Base-by-base conservation (phyloP, 352 stramenopile species). In the Globisporangium spiculum region DNA sequence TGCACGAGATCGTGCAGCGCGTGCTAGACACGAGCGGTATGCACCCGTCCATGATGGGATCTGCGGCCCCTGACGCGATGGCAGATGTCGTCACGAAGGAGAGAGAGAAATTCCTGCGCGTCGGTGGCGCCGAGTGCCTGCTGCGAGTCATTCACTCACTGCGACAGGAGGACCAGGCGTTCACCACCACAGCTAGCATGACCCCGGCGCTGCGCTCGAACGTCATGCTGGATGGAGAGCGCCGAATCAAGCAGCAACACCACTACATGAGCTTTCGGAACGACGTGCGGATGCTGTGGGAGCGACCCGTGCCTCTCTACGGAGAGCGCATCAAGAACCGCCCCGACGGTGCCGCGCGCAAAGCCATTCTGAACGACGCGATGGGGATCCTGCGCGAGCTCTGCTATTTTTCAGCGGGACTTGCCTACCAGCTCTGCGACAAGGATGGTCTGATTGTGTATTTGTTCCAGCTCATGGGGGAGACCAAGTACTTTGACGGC, bases 381-480 rank as follows among this genome's bases (percentile, higher is more conserved):
- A 89, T 93, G 85, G 80, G 75, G 0, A 81, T 96, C 24, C 70
- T 97, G 50, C 73, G 89, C 12, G 88, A 96, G 52, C 75, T 97
- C 26, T 92, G 84, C 75, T 95, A 94, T 70, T 88, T 94, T 63
- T 92, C 89, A 5, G 73, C 84, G 3, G 76, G 73, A 26, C 65
- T 96, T 65, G 80, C 88, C 8, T 67, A 82, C 16, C 79, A 92
- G 63, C 76, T 96, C 8, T 91, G 89, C 63, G 71, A 89, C 67
- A 91, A 95, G 58, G 83, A 96, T 60, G 84, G 85, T 7, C 89
- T 98, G 3, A 83, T 98, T 12, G 81, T 96, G 64, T 97, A 97
- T 72, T 74, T 98, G n/a, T 98, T 98, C 69, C 92, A 97, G 56
- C 82, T 98, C 55, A 89, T 98, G 76, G 76, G 82, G 4, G 86